A percentile compares a stretch with the other conserved stretches of the same genome.
These are phyloP conservation scores for Calonectria fujianensis DNA, from an alignment of 2,329 filamentous ascomycete species.

Conservation along the genomic window DNA sequence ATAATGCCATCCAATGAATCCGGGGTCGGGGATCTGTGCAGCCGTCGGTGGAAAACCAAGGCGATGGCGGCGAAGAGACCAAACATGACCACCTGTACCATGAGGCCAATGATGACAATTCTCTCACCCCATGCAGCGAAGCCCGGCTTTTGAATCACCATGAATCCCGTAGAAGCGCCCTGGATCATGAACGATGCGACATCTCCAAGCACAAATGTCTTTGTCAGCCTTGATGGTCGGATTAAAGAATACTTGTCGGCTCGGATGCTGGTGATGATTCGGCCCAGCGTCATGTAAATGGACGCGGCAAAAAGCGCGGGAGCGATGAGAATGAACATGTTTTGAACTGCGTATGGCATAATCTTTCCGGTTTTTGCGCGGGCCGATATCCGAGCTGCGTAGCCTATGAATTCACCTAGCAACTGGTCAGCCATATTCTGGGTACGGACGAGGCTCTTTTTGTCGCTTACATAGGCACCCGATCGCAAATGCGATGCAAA, in stretches of 20 bases:
- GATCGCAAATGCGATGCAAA: slow-evolving; percentile 25
- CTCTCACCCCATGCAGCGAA: slow-evolving; percentile 15
- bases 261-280: slow-evolving; percentile 19
- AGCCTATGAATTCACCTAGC: slow-evolving; percentile 6
- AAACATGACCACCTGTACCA: slow-evolving; percentile 28
- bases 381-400: slow-evolving; percentile 16
- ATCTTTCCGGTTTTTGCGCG: slow-evolving; percentile 17
- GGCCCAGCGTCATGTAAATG: slow-evolving; percentile 19
- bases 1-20: neutral
- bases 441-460: too few species aligned
- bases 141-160: slow-evolving; percentile 21
- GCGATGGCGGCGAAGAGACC: slow-evolving; percentile 16
- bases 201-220: slow-evolving; percentile 26
- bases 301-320: slow-evolving; percentile 22
- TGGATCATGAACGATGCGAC: slow-evolving; percentile 6
- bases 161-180: neutral
- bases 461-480: slow-evolving; percentile 7
- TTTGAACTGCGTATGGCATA: slow-evolving; percentile 26
- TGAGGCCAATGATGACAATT: slow-evolving; percentile 11
- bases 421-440: neutral
- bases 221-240: slow-evolving; percentile 21
- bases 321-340: slow-evolving; percentile 26
- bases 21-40: neutral
- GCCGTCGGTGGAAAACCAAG: slow-evolving; percentile 21
- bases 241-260: slow-evolving; percentile 15